Conservation (phyloP, 495 filamentous ascomycete genomes). For the Amorphotheca resinae region DNA sequence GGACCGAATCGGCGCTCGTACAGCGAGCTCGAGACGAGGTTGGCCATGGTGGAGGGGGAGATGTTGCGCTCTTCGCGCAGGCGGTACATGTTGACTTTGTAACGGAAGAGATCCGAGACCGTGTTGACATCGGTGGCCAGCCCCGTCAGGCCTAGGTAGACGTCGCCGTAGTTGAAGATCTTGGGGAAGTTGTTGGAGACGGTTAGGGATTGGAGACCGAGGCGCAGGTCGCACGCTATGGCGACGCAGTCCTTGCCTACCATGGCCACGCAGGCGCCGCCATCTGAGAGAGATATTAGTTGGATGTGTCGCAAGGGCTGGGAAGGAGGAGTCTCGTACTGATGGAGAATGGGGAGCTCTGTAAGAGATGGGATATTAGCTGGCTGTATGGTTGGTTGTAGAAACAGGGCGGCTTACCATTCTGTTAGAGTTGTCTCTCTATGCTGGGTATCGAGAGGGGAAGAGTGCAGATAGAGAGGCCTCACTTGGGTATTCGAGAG, state of each 20-base stretch:
- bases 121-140: conserved; percentile 92
- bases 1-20: conserved; percentile 95
- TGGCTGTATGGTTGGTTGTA: conserved; percentile 1
- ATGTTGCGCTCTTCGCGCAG: conserved; percentile 95
- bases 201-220: conserved; percentile 91
- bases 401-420: conserved; percentile 14
- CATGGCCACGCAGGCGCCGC: conserved; percentile 95
- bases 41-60: conserved; percentile 86
- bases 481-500: conserved; percentile 6
- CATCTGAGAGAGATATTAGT: conserved; percentile 45
- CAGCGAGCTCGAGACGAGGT: conserved; percentile 77
- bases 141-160: conserved; percentile 93
- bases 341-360: conserved; percentile 70
- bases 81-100: conserved; percentile 99
- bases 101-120: conserved; percentile 93
- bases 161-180: conserved; percentile 94
- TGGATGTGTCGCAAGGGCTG: not conserved
- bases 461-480: not conserved
- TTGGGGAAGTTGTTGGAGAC: conserved; percentile 99
- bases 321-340: conserved; percentile 40
- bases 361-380: conserved; percentile 7
- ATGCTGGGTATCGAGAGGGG: not conserved
- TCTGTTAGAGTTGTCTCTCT: conserved; percentile 4
- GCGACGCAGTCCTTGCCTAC: conserved; percentile 98
- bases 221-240: conserved; percentile 96